Evolutionary conservation across 208 protist species (phyloP).

Genomic region (Histomonas meleagridis): DNA sequence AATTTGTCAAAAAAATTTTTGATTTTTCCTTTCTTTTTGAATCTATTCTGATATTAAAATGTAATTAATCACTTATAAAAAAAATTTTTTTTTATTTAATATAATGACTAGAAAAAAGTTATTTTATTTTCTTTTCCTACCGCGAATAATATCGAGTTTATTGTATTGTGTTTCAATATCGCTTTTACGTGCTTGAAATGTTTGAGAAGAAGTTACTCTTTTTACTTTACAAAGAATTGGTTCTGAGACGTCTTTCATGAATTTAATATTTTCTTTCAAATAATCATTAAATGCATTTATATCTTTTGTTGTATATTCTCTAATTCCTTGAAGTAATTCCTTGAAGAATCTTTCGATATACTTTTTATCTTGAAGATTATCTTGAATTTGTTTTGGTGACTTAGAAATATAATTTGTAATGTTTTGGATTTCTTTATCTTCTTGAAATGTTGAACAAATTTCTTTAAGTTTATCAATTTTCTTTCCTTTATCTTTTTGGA

Average conservation of each 20-base stretch:
- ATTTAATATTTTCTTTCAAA: background rate
- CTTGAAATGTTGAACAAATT: background rate
- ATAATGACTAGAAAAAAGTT: too few species aligned
- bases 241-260: background rate
- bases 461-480: background rate
- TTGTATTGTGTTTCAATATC: slow-evolving; percentile 22
- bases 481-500: background rate
- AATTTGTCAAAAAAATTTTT: too few species aligned
- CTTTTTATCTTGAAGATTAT: background rate
- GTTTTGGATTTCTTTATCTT: background rate
- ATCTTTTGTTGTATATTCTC: background rate
- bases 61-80: too few species aligned
- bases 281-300: background rate
- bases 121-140: background rate
- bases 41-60: too few species aligned
- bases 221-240: background rate
- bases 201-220: background rate
- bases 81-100: too few species aligned
- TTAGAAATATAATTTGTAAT: background rate
- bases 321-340: background rate
- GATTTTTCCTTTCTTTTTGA: too few species aligned
- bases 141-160: background rate
- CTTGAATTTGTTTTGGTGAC: background rate
- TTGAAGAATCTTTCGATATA: background rate
- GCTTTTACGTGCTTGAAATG: slow-evolving; percentile 26